Base-by-base conservation (phyloP, 768 basidiomycete species). In the Macrocybe gigantea region DNA sequence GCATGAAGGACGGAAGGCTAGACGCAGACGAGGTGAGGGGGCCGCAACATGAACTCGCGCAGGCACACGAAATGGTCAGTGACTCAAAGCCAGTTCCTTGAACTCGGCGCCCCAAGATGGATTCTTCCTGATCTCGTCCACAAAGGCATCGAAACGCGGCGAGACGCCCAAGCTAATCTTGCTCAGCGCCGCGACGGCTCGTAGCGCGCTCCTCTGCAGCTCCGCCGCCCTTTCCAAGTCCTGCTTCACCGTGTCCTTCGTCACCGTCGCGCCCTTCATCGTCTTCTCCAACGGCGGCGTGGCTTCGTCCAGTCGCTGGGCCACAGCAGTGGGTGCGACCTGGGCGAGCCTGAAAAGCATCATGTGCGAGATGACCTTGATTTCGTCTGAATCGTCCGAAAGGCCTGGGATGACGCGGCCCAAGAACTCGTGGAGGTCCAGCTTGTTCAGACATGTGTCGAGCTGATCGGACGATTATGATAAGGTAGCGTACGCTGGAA, bases 331-430 rank as follows among this genome's bases (percentile, higher is more conserved):
- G 10, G 91, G 91, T 2, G 92, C 87, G 11, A 93, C 78, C 56
- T 88, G 85, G 6, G 92, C 82, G 11, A 98, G 80, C 7, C 93
- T 84, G 74, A 92, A 90, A 35, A 98, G 77, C 72, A 95, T 88
- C 81, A 99, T 90, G 65, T 95, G 91, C 45, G 85, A 93, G 50
- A 97, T 81, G 40, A 97, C 92, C 66, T 97, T 97, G 73, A 99
- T 90, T 63, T 98, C 96, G 62, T 98, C 93, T 5, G 89, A 89
- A 47, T 87, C 85, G 63, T 99, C 96, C 2, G 77, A 71, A 9
- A 98, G 79, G 1, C 92, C 94, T 1, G 80, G 78, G 43, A 95
- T 75, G 40, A 97, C 85, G 40, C 83, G 79, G 15, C 73, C 76
- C 15, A 97, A 75, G 73, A 95, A 93, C 38, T 86, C 82, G 53